Evolutionary conservation across 176 grass and related monocot species (phyloP).

Genomic region (Rhynchospora pubera): DNA sequence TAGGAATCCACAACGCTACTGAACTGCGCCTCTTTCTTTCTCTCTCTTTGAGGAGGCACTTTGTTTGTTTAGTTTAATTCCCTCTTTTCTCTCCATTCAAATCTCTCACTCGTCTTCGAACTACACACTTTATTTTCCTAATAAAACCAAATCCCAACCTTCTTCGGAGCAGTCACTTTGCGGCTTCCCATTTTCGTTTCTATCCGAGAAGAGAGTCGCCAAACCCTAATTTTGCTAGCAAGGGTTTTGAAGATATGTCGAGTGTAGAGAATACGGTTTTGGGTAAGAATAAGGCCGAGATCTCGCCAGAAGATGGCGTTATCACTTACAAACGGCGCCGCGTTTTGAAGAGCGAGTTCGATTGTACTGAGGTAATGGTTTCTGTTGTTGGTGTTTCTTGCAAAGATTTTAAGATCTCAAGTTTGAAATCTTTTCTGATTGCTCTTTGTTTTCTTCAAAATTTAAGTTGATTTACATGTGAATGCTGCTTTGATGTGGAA

Average conservation of each 20-base stretch:
- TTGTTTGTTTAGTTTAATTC: not conserved
- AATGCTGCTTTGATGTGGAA: not conserved
- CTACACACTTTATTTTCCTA: not conserved
- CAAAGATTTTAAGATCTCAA: not conserved
- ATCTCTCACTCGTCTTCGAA: not conserved
- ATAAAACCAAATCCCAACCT: not conserved
- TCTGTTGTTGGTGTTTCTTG: not conserved
- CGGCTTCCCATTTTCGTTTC: not conserved
- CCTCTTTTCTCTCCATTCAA: constrained; percentile 24
- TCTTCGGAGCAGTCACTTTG: not conserved
- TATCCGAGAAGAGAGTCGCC: not conserved
- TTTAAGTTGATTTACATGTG: not conserved
- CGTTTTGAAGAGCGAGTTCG: not conserved
- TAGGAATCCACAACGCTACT: not conserved
- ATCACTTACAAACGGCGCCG: constrained; percentile 34
- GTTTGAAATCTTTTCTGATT: not conserved
- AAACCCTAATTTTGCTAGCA: constrained; percentile 13
- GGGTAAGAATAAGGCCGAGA: not conserved
- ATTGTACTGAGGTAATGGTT: not conserved
- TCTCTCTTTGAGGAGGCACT: not conserved
- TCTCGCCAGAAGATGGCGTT: constrained; percentile 8
- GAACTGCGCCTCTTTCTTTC: not conserved
- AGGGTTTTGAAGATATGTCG: constrained; percentile 5
- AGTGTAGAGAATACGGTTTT: not conserved
- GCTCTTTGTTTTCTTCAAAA: not conserved